Percentiles rank a stretch among this genome's conserved stretches.
Conservation (phyloP, 768 basidiomycete species). For the Cystobasidiopsis lactophilus region DNA sequence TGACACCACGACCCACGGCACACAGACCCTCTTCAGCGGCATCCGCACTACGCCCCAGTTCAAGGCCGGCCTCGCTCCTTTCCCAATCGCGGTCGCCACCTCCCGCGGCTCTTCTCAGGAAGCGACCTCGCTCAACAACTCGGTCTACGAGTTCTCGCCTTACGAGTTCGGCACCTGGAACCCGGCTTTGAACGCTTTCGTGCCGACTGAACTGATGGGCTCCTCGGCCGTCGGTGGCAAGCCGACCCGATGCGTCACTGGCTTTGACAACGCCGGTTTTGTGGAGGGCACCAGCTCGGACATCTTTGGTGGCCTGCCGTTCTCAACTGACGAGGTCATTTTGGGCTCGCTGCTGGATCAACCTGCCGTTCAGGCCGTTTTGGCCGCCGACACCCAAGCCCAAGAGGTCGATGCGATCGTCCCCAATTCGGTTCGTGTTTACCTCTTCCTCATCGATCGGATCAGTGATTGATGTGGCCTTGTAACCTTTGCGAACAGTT, state of each 20-base stretch:
- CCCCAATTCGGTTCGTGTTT: too few relatives aligned
- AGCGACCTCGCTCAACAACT: conserved; percentile 16
- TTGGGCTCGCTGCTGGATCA: conserved; percentile 21
- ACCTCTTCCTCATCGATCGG: too few relatives aligned
- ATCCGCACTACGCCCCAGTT: conserved; percentile 33
- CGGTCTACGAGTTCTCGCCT: conserved; percentile 12
- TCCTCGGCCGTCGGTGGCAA: conserved; percentile 41
- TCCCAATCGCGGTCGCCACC: conserved; percentile 44
- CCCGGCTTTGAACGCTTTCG: neutral
- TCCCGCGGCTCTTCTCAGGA: conserved; percentile 7
- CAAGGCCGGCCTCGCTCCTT: conserved; percentile 34
- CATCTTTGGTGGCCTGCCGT: too few relatives aligned
- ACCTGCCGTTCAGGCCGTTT: too few relatives aligned
- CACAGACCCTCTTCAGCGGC: conserved; percentile 47
- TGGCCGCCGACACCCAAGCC: too few relatives aligned
- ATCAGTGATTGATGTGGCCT: too few relatives aligned
- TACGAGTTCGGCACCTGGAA: neutral
- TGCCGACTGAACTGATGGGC: conserved; percentile 22
- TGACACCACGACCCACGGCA: conserved; percentile 40
- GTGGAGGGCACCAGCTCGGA: conserved; percentile 41
- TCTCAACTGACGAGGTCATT: too few relatives aligned
- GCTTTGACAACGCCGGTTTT: conserved; percentile 36
- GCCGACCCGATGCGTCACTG: conserved; percentile 38
- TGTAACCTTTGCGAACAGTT: too few relatives aligned
- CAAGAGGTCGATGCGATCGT: too few relatives aligned